Evolutionary conservation across 805 yeast species (phyloP).

Genomic region (Torulaspora gathmanii): DNA sequence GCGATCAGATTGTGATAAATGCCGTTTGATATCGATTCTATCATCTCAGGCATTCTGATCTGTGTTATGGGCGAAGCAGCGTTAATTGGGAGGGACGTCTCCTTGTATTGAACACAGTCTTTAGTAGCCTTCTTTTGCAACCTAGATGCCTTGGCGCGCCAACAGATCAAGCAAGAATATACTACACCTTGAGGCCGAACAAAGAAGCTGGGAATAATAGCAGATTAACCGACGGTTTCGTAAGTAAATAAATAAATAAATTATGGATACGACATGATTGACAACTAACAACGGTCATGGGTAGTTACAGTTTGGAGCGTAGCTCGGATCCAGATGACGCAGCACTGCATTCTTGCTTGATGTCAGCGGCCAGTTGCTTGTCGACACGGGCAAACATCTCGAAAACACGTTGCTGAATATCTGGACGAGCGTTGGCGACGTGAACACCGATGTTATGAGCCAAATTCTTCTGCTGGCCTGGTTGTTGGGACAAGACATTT

Average conservation of each 20-base stretch:
- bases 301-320: slow-evolving; percentile 17
- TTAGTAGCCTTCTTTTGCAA: background rate
- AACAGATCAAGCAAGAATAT: background rate
- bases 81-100: no score
- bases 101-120: background rate
- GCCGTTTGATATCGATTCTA: slow-evolving; percentile 24
- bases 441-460: slow-evolving; percentile 83
- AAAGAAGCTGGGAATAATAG: background rate
- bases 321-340: slow-evolving; percentile 10
- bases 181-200: no score
- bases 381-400: slow-evolving; percentile 72
- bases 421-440: slow-evolving; percentile 60
- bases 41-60: slow-evolving; percentile 16
- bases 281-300: background rate
- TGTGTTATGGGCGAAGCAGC: background rate
- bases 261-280: background rate
- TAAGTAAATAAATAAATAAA: slow-evolving; percentile 11
- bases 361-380: slow-evolving; percentile 58
- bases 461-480: slow-evolving; percentile 79
- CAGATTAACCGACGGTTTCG: background rate
- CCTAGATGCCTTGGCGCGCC: background rate
- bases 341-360: slow-evolving; percentile 53
- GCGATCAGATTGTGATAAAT: slow-evolving; percentile 28
- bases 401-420: slow-evolving; percentile 72
- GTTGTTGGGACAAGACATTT: slow-evolving; percentile 66